phyloP scores from a whole-genome alignment of 441 rosid genomes.

The Lagerstroemia fauriei region DNA sequence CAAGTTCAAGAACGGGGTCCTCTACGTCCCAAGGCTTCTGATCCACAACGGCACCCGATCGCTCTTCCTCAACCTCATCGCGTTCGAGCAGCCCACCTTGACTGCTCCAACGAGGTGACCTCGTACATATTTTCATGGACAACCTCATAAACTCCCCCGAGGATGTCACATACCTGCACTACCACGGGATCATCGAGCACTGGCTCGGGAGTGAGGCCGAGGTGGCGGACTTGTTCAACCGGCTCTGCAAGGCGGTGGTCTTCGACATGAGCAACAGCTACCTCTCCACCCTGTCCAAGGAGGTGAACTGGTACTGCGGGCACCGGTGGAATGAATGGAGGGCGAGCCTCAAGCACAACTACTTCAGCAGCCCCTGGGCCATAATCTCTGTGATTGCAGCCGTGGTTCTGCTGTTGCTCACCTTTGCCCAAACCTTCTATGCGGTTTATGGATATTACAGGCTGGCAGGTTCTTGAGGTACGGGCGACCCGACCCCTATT shows the following conservation, averaged over 20 bases:
- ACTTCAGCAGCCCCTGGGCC: slow-evolving; percentile 87
- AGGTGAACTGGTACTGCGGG: slow-evolving; percentile 63
- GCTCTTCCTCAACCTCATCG: slow-evolving; percentile 77
- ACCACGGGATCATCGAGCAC: slow-evolving; percentile 71
- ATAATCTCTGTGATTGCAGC: slow-evolving; percentile 74
- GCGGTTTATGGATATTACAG: slow-evolving; percentile 63
- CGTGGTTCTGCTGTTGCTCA: slow-evolving; percentile 60
- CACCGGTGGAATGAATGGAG: slow-evolving; percentile 84
- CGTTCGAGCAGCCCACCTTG: slow-evolving; percentile 76
- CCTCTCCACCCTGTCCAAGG: slow-evolving; percentile 59
- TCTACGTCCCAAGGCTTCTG: slow-evolving; percentile 67
- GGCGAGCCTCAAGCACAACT: slow-evolving; percentile 71
- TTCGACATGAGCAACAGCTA: slow-evolving; percentile 73
- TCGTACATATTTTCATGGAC: slow-evolving; percentile 84
- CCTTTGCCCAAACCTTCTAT: slow-evolving; percentile 68
- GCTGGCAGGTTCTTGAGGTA: slow-evolving; percentile 44
- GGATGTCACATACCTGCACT: slow-evolving; percentile 78
- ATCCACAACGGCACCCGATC: slow-evolving; percentile 88
- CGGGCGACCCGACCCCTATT: background rate
- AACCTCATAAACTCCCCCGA: slow-evolving; percentile 73
- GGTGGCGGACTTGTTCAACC: slow-evolving; percentile 83
- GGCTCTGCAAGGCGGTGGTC: slow-evolving; percentile 79
- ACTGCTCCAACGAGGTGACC: slow-evolving; percentile 71
- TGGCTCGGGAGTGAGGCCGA: slow-evolving; percentile 85
- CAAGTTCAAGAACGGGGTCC: slow-evolving; percentile 64